Evolutionary conservation across 2,329 filamentous ascomycete genomes (phyloP).

Genomic region (Colletotrichum filicis): DNA sequence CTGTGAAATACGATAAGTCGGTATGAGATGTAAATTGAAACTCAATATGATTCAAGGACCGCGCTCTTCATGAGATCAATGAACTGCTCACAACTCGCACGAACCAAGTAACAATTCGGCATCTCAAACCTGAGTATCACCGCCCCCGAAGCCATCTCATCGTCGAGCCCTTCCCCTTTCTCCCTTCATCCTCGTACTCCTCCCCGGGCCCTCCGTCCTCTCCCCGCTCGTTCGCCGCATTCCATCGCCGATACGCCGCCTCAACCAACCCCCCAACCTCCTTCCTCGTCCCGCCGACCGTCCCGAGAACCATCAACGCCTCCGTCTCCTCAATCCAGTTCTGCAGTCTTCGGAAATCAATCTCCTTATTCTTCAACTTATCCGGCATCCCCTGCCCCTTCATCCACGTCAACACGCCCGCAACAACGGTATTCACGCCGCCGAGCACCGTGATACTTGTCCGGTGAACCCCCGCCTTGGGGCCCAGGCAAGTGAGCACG

Average conservation of each 20-base stretch:
- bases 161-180: neutral
- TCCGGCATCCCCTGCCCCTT: conserved; percentile 63
- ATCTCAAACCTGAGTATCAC: neutral
- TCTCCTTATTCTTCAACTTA: conserved; percentile 56
- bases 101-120: neutral
- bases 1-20: neutral
- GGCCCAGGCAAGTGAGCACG: conserved; percentile 57
- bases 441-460: conserved; percentile 67
- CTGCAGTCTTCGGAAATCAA: conserved; percentile 57
- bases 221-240: conserved; percentile 52
- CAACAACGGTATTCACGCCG: conserved; percentile 71
- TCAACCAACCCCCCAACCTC: conserved; percentile 57
- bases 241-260: conserved; percentile 55
- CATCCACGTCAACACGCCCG: conserved; percentile 68
- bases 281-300: conserved; percentile 52
- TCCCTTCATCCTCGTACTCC: neutral
- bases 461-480: conserved; percentile 58
- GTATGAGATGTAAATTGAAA: too few species aligned
- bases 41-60: neutral
- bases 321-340: conserved; percentile 67
- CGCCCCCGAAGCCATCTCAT: neutral
- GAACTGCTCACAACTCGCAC: too few species aligned
- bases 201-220: conserved; percentile 53
- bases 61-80: too few species aligned
- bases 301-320: conserved; percentile 52